Evolutionary conservation across 176 grass and related monocot genomes (phyloP).

Genomic region (Carex littledalei): DNA sequence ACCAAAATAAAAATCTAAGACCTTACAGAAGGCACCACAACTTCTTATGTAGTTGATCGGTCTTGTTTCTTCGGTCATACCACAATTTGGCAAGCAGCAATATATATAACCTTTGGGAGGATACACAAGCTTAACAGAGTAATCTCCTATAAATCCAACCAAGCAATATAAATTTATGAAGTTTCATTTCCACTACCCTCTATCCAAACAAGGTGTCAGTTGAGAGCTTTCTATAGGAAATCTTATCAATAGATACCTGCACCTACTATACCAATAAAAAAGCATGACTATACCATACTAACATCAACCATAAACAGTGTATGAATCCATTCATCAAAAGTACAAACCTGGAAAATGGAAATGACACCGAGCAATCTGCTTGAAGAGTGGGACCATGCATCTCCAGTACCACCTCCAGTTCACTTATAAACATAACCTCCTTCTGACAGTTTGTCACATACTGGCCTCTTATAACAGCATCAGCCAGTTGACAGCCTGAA

Average conservation of each 20-base stretch:
- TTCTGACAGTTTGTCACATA: constrained; percentile 94
- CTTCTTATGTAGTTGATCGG: background rate
- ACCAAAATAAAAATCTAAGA: background rate
- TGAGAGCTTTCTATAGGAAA: too few species aligned
- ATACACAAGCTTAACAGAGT: background rate
- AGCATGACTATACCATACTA: background rate
- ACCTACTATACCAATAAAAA: background rate
- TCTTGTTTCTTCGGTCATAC: background rate
- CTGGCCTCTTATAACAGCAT: constrained; percentile 66
- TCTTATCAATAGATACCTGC: too few species aligned
- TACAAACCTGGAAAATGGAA: constrained; percentile 74
- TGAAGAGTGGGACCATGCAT: constrained; percentile 84
- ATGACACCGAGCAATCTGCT: constrained; percentile 77
- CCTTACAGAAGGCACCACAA: background rate
- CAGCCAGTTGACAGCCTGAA: constrained; percentile 61
- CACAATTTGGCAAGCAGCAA: background rate
- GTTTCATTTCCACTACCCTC: background rate
- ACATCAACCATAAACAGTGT: background rate
- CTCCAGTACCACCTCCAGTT: constrained; percentile 78
- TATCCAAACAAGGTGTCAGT: background rate
- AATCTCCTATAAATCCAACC: background rate
- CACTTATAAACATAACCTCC: constrained; percentile 75
- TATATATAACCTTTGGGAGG: background rate
- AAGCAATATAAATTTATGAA: background rate
- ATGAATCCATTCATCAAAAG: background rate